Evolutionary conservation across 768 basidiomycete genomes (phyloP).

Genomic region (Hypholoma fasciculare): DNA sequence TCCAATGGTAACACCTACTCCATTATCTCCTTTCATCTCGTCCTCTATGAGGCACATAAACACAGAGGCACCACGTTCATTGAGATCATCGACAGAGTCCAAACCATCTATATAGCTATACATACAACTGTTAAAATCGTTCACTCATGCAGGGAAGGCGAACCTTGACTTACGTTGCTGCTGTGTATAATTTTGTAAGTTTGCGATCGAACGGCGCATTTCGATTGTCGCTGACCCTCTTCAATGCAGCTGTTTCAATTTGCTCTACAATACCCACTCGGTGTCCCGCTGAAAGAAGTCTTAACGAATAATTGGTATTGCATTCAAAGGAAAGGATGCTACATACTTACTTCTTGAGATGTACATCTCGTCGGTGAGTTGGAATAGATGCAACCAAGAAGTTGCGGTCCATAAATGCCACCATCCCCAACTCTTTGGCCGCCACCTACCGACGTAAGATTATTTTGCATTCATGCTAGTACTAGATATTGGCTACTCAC

Average conservation of each 20-base stretch:
- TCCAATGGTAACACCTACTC: slow-evolving; percentile 52
- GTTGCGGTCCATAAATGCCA: slow-evolving; percentile 70
- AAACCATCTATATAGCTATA: slow-evolving; percentile 80
- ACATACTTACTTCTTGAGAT: slow-evolving; percentile 67
- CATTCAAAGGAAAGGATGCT: not conserved
- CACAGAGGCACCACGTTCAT: slow-evolving; percentile 57
- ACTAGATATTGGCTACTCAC: slow-evolving; percentile 30
- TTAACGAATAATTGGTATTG: slow-evolving; percentile 4
- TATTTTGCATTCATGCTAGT: not conserved
- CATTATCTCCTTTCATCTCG: slow-evolving; percentile 19
- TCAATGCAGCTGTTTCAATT: slow-evolving; percentile 85
- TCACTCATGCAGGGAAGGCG: not conserved
- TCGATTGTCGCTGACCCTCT: slow-evolving; percentile 77
- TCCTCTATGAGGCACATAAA: slow-evolving; percentile 80
- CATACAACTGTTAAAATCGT: too few relatives aligned
- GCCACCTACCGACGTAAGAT: slow-evolving; percentile 50
- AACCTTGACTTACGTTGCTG: slow-evolving; percentile 70
- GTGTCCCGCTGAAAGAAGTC: slow-evolving; percentile 75
- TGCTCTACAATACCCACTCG: slow-evolving; percentile 86
- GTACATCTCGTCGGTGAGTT: slow-evolving; percentile 61
- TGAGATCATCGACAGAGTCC: slow-evolving; percentile 64
- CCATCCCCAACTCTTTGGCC: slow-evolving; percentile 76
- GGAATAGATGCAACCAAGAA: slow-evolving; percentile 79
- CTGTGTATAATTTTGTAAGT: slow-evolving; percentile 80
- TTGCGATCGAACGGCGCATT: slow-evolving; percentile 73